These are phyloP conservation scores for Allium cepa DNA, from an alignment of 106 monocot genomes.

Conservation along the genomic window DNA sequence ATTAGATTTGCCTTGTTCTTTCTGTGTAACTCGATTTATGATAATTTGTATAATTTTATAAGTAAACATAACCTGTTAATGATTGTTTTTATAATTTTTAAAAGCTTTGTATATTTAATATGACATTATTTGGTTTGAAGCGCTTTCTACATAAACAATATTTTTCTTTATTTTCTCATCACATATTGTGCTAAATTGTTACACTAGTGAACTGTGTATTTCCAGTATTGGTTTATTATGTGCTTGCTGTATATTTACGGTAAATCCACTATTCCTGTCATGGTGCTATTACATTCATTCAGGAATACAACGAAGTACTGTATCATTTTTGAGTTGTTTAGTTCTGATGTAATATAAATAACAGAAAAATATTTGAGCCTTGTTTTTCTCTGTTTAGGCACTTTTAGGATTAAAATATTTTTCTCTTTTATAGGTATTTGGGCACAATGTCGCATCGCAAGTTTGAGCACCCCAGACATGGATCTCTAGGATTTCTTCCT, in stretches of 20 bases:
- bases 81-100: no score
- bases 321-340: neutral
- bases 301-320: neutral
- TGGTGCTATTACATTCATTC: neutral
- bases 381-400: neutral
- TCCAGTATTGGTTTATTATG: neutral
- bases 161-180: no score
- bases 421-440: neutral
- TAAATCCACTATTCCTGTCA: neutral
- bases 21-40: no score
- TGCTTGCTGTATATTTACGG: neutral
- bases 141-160: no score
- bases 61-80: no score
- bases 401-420: conserved; percentile 1
- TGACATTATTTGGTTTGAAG: no score
- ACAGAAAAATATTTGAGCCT: no score
- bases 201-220: no score
- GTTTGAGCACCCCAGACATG: conserved; percentile 81
- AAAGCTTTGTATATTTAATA: no score
- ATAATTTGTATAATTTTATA: no score
- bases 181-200: no score
- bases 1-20: no score
- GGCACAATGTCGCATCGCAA: conserved; percentile 65
- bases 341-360: neutral
- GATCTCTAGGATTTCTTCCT: conserved; percentile 82